Evolutionary conservation across 768 basidiomycete species (phyloP).

Genomic region (Wakefieldia striispora): DNA sequence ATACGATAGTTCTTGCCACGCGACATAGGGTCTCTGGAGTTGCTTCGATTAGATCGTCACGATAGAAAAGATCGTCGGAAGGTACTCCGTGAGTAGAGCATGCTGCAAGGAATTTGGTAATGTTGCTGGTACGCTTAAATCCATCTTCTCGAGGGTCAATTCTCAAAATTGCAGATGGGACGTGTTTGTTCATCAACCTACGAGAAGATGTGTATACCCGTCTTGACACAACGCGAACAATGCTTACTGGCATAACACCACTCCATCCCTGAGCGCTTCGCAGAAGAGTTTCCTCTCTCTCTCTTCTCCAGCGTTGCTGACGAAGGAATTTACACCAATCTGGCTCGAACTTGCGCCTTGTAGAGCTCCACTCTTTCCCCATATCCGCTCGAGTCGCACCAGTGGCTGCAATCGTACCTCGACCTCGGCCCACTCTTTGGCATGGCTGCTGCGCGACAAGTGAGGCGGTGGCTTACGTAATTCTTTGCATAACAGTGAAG

Average conservation of each 20-base stretch:
- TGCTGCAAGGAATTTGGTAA: slow-evolving; percentile 75
- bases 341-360: slow-evolving; percentile 45
- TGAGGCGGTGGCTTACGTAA: slow-evolving; percentile 59
- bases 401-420: slow-evolving; percentile 62
- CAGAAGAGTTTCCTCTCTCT: slow-evolving; percentile 70
- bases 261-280: slow-evolving; percentile 80
- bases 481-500: slow-evolving; percentile 63
- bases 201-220: slow-evolving; percentile 1
- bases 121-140: slow-evolving; percentile 62
- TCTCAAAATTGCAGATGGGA: slow-evolving; percentile 55
- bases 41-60: slow-evolving; percentile 64
- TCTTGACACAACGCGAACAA: slow-evolving; percentile 10
- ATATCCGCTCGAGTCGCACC: slow-evolving; percentile 68
- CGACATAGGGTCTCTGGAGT: slow-evolving; percentile 61
- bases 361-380: slow-evolving; percentile 60
- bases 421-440: slow-evolving; percentile 72
- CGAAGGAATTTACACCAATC: slow-evolving; percentile 30
- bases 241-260: slow-evolving; percentile 87
- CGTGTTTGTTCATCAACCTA: slow-evolving; percentile 79
- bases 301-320: slow-evolving; percentile 63
- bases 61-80: slow-evolving; percentile 62
- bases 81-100: slow-evolving; percentile 66
- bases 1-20: slow-evolving; percentile 72
- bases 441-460: slow-evolving; percentile 48
- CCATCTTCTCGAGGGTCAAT: slow-evolving; percentile 69